Percentiles rank a stretch among this genome's conserved stretches.
Evolutionary conservation across 129 eudicot species (phyloP).

Genomic region (Glebionis coronaria): DNA sequence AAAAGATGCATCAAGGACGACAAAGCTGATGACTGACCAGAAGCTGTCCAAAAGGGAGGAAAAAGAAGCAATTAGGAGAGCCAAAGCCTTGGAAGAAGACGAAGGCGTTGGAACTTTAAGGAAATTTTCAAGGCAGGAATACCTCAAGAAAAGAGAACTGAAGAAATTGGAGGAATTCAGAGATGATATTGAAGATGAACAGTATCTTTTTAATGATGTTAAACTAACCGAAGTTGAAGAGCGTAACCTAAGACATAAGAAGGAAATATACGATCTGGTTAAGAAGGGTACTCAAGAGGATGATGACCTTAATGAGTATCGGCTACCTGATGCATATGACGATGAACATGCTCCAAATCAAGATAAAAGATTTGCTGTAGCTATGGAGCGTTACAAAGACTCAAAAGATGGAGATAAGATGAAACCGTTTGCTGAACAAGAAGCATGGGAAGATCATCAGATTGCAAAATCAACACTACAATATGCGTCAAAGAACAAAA

Average conservation of each 20-base stretch:
- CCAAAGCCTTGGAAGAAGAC: conserved; percentile 73
- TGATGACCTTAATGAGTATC: conserved; percentile 69
- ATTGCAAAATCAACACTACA: conserved; percentile 90
- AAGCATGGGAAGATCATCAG: conserved; percentile 99
- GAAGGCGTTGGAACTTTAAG: conserved; percentile 57
- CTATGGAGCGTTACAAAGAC: conserved; percentile 91
- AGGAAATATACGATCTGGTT: conserved; percentile 73
- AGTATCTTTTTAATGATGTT: conserved; percentile 66
- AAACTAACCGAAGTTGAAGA: conserved; percentile 72
- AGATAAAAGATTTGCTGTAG: conserved; percentile 92
- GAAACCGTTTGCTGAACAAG: conserved; percentile 99
- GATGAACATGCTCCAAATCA: conserved; percentile 80
- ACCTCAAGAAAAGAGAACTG: conserved; percentile 90
- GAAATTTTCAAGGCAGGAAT: conserved; percentile 86
- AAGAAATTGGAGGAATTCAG: conserved; percentile 88
- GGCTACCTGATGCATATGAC: conserved; percentile 97
- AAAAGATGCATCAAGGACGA: conserved; percentile 83
- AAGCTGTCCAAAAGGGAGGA: conserved; percentile 73
- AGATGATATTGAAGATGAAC: conserved; percentile 91
- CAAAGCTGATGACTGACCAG: conserved; percentile 86
- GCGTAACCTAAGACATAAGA: conserved; percentile 76
- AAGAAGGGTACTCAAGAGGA: conserved; percentile 75
- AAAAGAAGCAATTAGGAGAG: conserved; percentile 91
- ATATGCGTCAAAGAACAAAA: conserved; percentile 77
- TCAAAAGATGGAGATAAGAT: conserved; percentile 73